Conservation (phyloP, 805 yeast species). For the Debaryomyces hansenii region DNA sequence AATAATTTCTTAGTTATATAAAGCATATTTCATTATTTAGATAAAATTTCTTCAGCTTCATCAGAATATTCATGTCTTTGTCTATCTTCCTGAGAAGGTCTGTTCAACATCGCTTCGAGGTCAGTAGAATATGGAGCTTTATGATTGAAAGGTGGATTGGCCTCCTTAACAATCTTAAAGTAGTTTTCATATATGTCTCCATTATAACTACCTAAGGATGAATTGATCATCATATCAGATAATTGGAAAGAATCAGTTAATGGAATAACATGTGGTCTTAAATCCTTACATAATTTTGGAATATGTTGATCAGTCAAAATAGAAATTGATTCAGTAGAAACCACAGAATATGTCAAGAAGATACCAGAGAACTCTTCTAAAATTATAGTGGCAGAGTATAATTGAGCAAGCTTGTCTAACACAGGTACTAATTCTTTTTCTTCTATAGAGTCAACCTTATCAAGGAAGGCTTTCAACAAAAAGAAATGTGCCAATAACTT, state of each 20-base stretch:
- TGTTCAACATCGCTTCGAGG: conserved; percentile 30
- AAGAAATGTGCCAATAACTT: conserved; percentile 47
- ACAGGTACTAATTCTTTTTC: conserved; percentile 44
- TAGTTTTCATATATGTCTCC: conserved; percentile 83
- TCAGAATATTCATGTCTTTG: conserved; percentile 28
- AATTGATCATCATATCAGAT: conserved; percentile 74
- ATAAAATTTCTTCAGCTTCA: conserved; percentile 26
- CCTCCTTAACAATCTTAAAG: conserved; percentile 50
- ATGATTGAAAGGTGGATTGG: conserved; percentile 49
- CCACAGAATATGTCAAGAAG: conserved; percentile 64
- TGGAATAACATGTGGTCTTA: conserved; percentile 67
- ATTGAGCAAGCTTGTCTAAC: conserved; percentile 54
- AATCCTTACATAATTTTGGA: conserved; percentile 25
- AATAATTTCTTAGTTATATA: no score
- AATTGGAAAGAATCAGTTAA: conserved; percentile 79
- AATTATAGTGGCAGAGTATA: conserved; percentile 47
- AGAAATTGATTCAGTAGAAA: conserved; percentile 39
- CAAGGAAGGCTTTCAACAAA: conserved; percentile 38
- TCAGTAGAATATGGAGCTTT: conserved; percentile 57
- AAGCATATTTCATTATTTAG: conserved; percentile 1
- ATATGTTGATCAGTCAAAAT: conserved; percentile 16
- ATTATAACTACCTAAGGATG: conserved; percentile 73
- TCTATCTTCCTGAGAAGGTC: conserved; percentile 27
- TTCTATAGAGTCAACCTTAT: conserved; percentile 30
- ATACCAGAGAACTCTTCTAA: conserved; percentile 67